Evolutionary conservation across 257 asterid genomes (phyloP), one percentile per base, ranked within the genome.

Genomic region (Petrea volubilis): DNA sequence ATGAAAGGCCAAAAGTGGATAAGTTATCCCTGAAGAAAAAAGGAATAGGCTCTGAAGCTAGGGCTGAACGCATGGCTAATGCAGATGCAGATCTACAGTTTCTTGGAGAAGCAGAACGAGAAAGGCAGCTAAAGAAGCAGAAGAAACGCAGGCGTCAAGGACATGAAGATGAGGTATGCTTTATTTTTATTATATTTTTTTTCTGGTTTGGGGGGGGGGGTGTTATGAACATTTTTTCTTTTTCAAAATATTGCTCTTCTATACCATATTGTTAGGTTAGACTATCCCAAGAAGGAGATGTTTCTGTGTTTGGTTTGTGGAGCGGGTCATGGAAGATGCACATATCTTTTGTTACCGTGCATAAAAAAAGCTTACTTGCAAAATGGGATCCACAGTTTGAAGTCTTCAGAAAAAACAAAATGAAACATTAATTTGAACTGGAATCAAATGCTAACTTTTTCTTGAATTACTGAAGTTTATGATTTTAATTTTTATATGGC

Each of bases 41-140:
- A 66, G 99, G 99, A 67, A 68, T 95, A 70, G 99, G 99, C 56
- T 95, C 99, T 9, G 90, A 91, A 83, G 96, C 87, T 46, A 90
- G 88, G 82, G 97, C 96, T 61, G 95, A 88, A 71, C 96, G 85
- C 64, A 67, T 90, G 87, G 94, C 83, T 77, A 87, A 82, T 74
- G 92, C 98, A 46, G 92, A 95, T 78, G 78, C 91, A 67, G 98
- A 95, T 82, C 81, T 92, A 73, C 97, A 90, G 86, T 87, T 95
- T 84, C 83, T 90, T 78, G 87, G 85, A 50, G 92, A 81, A 66
- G 95, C 92, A 53, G 99, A 95, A 81, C 83, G 97, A 44, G 93
- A 84, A 74, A 87, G 97, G 79, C 96, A 78, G 56, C 79, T 86
- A 75, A 73, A 79, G 69, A 95, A 90, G 87, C 98, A 88, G 84